Conservation (phyloP, 2,329 filamentous ascomycete genomes). For the Exophiala alcalophila region DNA sequence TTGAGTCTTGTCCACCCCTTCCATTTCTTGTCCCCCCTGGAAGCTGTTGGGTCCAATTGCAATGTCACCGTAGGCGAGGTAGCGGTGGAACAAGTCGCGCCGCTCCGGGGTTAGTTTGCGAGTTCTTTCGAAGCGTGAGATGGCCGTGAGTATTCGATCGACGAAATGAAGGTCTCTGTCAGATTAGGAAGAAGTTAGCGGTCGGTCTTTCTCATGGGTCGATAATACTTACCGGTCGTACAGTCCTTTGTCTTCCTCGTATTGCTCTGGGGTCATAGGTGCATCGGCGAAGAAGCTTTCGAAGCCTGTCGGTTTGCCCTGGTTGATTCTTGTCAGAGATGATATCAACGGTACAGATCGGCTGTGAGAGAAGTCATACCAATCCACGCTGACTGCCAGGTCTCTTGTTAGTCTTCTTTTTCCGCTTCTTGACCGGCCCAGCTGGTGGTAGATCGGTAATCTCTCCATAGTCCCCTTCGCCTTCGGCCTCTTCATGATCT, state of each 20-base stretch:
- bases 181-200: constrained; percentile 18
- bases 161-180: constrained; percentile 53
- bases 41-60: constrained; percentile 63
- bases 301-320: constrained; percentile 61
- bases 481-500: constrained; percentile 6
- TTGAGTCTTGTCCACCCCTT: constrained; percentile 61
- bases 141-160: constrained; percentile 76
- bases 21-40: constrained; percentile 59
- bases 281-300: constrained; percentile 80
- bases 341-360: neutral
- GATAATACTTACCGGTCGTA: constrained; percentile 60
- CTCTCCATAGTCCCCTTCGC: constrained; percentile 17
- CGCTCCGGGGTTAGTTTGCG: constrained; percentile 68
- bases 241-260: constrained; percentile 62
- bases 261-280: constrained; percentile 69
- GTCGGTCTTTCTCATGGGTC: too few species aligned
- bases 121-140: constrained; percentile 74
- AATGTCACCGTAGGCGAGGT: constrained; percentile 79
- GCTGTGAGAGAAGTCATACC: constrained; percentile 29
- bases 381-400: constrained; percentile 42
- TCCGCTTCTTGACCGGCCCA: constrained; percentile 33
- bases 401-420: constrained; percentile 36
- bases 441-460: constrained; percentile 16
- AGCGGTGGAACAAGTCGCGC: constrained; percentile 68
- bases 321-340: constrained; percentile 2